Conservation (phyloP, 179 eudicot genomes). For the Nepenthes alata region DNA sequence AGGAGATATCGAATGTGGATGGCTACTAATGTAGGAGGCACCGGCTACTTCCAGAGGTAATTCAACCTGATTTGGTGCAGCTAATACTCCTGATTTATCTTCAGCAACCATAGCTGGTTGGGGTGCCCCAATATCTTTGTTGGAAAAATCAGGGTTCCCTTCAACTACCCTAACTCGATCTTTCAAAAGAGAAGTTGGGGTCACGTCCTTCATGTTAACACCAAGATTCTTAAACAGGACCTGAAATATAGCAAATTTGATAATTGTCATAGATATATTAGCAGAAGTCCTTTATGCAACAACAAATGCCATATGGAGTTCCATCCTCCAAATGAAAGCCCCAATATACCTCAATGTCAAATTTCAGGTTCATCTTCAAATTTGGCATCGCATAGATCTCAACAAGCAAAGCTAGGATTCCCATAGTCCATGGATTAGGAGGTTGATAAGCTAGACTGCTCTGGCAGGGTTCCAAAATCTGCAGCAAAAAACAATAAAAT, state of each 20-base stretch:
- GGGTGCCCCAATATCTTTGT: slow-evolving; percentile 62
- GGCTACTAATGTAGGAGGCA: slow-evolving; percentile 58
- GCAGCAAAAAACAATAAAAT: slow-evolving; percentile 11
- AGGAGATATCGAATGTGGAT: slow-evolving; percentile 54
- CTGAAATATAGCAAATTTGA: slow-evolving; percentile 24
- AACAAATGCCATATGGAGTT: neutral
- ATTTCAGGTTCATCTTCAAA: slow-evolving; percentile 84
- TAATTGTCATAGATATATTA: slow-evolving; percentile 1
- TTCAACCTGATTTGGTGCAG: slow-evolving; percentile 56
- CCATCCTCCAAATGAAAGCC: neutral
- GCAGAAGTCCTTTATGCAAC: neutral
- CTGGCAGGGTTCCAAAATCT: slow-evolving; percentile 85
- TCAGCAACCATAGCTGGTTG: slow-evolving; percentile 44
- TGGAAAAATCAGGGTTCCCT: slow-evolving; percentile 94
- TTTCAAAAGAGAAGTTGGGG: slow-evolving; percentile 66
- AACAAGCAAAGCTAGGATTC: slow-evolving; percentile 64
- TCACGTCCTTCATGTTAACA: slow-evolving; percentile 70
- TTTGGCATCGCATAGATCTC: slow-evolving; percentile 96
- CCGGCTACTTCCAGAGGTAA: slow-evolving; percentile 60
- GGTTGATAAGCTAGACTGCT: slow-evolving; percentile 86
- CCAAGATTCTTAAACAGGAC: slow-evolving; percentile 81
- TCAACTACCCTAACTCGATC: slow-evolving; percentile 67
- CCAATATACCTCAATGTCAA: slow-evolving; percentile 80
- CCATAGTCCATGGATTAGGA: slow-evolving; percentile 99
- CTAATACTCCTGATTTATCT: slow-evolving; percentile 35